Percentiles rank a stretch among this genome's conserved stretches.
Conservation (phyloP, 768 basidiomycete species). For the Mycena amicta region DNA sequence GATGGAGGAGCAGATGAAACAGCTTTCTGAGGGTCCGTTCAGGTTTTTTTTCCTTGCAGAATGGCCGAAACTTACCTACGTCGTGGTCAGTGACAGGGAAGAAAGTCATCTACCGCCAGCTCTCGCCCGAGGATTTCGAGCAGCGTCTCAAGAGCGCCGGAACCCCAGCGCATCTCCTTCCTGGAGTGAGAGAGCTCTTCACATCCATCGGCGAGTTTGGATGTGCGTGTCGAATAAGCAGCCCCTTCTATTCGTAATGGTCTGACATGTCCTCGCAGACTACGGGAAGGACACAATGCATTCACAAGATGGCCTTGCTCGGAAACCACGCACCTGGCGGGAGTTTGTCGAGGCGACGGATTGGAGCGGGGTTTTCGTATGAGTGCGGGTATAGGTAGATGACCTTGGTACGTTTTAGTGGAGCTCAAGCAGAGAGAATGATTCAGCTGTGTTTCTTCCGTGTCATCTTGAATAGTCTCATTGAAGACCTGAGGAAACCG, state of each 20-base stretch:
- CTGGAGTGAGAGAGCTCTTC: neutral
- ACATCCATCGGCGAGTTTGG: conserved; percentile 5
- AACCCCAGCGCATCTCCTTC: neutral
- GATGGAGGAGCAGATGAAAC: neutral
- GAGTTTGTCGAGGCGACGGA: conserved; percentile 9
- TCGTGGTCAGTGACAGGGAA: conserved; percentile 13
- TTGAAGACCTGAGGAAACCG: too few relatives aligned
- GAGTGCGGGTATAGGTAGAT: too few relatives aligned
- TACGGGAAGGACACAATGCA: conserved; percentile 1
- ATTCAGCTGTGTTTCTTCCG: too few relatives aligned
- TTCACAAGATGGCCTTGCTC: neutral
- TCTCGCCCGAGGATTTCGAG: conserved; percentile 6
- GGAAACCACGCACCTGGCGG: conserved; percentile 5
- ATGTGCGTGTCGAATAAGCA: neutral
- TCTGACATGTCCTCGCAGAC: neutral
- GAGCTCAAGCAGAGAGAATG: too few relatives aligned
- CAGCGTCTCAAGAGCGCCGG: neutral
- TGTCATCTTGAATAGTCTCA: too few relatives aligned
- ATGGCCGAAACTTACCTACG: neutral
- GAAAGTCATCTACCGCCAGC: conserved; percentile 2
- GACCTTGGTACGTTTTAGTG: too few relatives aligned
- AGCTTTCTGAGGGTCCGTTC: conserved; percentile 6
- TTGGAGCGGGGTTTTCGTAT: conserved; percentile 7
- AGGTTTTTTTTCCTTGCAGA: too few relatives aligned
- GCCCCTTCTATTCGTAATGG: neutral